These are phyloP conservation scores for Pezicula carpinea DNA, from an alignment of 2,329 filamentous ascomycete genomes.

Conservation along the genomic window DNA sequence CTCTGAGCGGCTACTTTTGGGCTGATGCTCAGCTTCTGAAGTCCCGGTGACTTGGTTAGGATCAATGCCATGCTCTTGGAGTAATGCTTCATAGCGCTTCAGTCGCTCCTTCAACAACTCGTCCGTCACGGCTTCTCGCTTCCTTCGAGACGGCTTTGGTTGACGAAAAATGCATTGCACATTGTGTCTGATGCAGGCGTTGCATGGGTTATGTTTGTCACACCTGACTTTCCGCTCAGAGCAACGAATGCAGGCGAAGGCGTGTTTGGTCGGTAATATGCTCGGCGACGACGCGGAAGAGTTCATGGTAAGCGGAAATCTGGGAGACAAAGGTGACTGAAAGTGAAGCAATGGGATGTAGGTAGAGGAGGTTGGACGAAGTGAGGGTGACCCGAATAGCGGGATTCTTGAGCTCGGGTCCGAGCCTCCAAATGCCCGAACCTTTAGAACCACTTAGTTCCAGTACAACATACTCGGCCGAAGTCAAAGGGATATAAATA, in stretches of 20 bases:
- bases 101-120: conserved; percentile 5
- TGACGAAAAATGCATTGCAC: conserved; percentile 5
- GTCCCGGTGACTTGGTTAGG: conserved; percentile 6
- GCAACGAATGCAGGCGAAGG: conserved; percentile 6
- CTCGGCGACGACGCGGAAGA: background rate
- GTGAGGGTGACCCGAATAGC: background rate
- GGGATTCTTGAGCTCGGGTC: conserved; percentile 4
- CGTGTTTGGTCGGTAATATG: background rate
- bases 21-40: conserved; percentile 6
- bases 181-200: conserved; percentile 35
- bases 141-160: conserved; percentile 6
- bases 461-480: no score
- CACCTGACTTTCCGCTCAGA: conserved; percentile 36
- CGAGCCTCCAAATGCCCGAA: conserved; percentile 5
- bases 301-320: background rate
- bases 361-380: background rate
- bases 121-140: conserved; percentile 6
- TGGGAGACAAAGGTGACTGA: background rate
- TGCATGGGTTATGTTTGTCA: conserved; percentile 35
- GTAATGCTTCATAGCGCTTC: conserved; percentile 12
- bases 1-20: background rate
- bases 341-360: background rate
- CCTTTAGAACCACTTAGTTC: background rate
- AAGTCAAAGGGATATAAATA: no score
- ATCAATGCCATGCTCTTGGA: conserved; percentile 16